A percentile compares a stretch with the other conserved stretches of the same genome.
Conservation (phyloP, 192 early-diverging fungal species). For the Coemansia sp. region DNA sequence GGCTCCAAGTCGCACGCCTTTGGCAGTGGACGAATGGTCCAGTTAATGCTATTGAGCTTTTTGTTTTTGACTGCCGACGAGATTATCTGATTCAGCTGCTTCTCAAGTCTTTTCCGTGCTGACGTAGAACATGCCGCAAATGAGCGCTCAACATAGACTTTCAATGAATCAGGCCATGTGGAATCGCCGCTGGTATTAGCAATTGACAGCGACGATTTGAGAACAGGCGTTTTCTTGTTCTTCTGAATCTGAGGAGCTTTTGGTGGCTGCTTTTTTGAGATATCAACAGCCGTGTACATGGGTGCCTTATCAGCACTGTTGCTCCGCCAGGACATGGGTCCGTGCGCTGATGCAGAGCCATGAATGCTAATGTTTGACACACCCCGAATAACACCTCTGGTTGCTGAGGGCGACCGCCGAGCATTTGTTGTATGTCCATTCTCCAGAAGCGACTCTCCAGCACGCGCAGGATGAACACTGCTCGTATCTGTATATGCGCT, state of each 20-base stretch:
- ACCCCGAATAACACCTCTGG: slow-evolving; percentile 29
- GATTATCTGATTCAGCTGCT: slow-evolving; percentile 52
- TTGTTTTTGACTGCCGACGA: slow-evolving; percentile 40
- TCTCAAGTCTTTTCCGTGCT: slow-evolving; percentile 23
- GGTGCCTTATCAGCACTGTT: slow-evolving; percentile 18
- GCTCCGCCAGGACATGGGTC: slow-evolving; percentile 3
- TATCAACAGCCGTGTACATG: slow-evolving; percentile 34
- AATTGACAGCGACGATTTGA: slow-evolving; percentile 6
- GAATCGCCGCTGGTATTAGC: neutral
- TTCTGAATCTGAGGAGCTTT: neutral
- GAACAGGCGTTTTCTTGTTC: neutral
- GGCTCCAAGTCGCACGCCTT: slow-evolving; percentile 35
- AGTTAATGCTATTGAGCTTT: slow-evolving; percentile 42
- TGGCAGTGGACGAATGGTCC: slow-evolving; percentile 37
- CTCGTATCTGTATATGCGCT: neutral
- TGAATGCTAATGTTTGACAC: slow-evolving; percentile 24
- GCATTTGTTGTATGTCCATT: slow-evolving; percentile 4
- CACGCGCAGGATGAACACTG: neutral
- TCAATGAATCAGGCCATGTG: slow-evolving; percentile 40
- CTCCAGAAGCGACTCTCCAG: neutral
- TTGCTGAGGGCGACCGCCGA: slow-evolving; percentile 36
- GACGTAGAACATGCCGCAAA: slow-evolving; percentile 30
- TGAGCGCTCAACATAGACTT: slow-evolving; percentile 52
- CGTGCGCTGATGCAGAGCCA: neutral
- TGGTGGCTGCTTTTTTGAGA: slow-evolving; percentile 22